These are phyloP conservation scores for Epichloe sp. DNA, from an alignment of 2,329 filamentous ascomycete species.

Conservation along the genomic window DNA sequence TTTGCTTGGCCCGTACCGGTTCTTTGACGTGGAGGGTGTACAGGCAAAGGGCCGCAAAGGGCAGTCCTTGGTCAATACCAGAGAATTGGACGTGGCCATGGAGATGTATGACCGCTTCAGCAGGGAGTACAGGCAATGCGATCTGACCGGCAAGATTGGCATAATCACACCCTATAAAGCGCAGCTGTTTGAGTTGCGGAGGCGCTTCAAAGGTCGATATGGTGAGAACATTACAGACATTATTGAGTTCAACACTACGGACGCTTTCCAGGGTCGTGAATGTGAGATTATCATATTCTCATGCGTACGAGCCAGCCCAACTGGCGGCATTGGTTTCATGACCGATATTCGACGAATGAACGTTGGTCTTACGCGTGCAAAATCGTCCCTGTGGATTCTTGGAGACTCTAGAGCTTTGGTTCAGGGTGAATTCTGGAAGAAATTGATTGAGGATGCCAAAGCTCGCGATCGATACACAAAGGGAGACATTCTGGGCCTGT, in stretches of 20 bases:
- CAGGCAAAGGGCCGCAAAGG: conserved; percentile 71
- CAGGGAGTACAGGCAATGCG: conserved; percentile 53
- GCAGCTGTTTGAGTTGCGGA: conserved; percentile 68
- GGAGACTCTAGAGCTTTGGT: conserved; percentile 79
- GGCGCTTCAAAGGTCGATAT: conserved; percentile 58
- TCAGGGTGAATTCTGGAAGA: conserved; percentile 83
- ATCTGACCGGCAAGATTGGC: conserved; percentile 75
- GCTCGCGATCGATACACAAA: conserved; percentile 62
- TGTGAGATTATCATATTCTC: conserved; percentile 99
- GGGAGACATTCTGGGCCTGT: conserved; percentile 41
- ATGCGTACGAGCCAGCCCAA: conserved; percentile 85
- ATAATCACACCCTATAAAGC: conserved; percentile 98
- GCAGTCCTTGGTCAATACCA: conserved; percentile 79
- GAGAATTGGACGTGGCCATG: conserved; percentile 77
- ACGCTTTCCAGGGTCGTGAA: conserved; percentile 93
- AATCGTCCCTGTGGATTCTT: conserved; percentile 91
- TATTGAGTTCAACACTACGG: conserved; percentile 97
- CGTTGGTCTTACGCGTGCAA: conserved; percentile 90
- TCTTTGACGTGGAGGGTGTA: conserved; percentile 89
- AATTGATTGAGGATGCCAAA: conserved; percentile 71
- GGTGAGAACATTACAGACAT: conserved; percentile 61
- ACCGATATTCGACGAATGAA: conserved; percentile 98
- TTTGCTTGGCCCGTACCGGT: conserved; percentile 82
- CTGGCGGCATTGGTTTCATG: conserved; percentile 95
- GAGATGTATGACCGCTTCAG: conserved; percentile 70